Evolutionary conservation across 1,139 yeast species (phyloP), one percentile per base, ranked within the genome.

Genomic region (Taphrina flavorubra): DNA sequence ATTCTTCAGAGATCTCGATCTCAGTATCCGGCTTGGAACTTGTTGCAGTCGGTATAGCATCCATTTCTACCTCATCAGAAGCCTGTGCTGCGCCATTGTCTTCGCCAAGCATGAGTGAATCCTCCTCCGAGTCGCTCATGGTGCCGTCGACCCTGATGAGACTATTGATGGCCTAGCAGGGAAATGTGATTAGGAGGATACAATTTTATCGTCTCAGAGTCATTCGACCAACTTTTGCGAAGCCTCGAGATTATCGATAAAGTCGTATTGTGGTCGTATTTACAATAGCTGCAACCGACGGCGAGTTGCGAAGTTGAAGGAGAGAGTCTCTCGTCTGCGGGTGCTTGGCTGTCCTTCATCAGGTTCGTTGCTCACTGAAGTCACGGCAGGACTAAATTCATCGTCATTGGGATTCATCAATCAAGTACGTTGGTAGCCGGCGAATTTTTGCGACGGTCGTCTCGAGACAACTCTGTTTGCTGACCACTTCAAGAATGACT

Each of bases 401-500:
- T 39, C 42, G 42, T 39, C 14, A 7, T 39, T 39, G 42, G 3
- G 11, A 11, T 2, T 39, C 42, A 10, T 39, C 42, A 1, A 44
- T 7, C 18, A 44, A 44, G 47, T 44, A 44, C 47, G 47, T 44
- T n/a, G 2, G 18, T n/a, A 13, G n/a, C 8, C 11, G 16, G 47
- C 47, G 18, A 44, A 16, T 14, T 10, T n/a, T 13, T 14, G 47
- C 47, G 47, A 44, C 42, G 14, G 14, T 1, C 14, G n/a, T 44
- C 11, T n/a, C 4, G 4, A 25, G n/a, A 14, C 37, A 34, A 49
- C 13, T 31, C 55, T 7, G 11, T 3, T 36, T 1, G 36, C 58
- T 53, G 13, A 53, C 44, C 14, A 25, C 36, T n/a, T 5, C 10
- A 16, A 60, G 65, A 44, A 71, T 71, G 72, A 51, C 73, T 55